A percentile compares a stretch with the other conserved stretches of the same genome.
Conservation (phyloP, 1,284 basidiomycete genomes). For the Apiotrichum porosum region DNA sequence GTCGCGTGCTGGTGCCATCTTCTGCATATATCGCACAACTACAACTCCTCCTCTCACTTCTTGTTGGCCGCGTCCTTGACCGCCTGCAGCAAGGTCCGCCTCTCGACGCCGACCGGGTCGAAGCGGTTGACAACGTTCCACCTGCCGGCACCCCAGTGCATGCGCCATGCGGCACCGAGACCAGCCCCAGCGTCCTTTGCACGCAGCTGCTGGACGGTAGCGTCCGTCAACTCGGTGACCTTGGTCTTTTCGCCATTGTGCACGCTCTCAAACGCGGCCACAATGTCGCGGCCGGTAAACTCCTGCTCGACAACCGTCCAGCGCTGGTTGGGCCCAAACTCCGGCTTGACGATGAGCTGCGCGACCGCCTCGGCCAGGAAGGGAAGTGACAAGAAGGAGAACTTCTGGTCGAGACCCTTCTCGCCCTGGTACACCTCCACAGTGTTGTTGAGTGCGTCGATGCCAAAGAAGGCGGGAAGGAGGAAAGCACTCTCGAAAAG, state of each 20-base stretch:
- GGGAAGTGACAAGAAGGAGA: background rate
- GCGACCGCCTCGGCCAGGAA: conserved; percentile 6
- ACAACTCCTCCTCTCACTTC: too few relatives aligned
- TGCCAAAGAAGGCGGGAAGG: background rate
- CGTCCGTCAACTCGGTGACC: background rate
- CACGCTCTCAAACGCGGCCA: background rate
- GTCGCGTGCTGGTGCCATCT: too few relatives aligned
- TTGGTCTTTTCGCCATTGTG: conserved; percentile 1
- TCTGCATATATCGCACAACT: too few relatives aligned
- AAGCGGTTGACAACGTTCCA: conserved; percentile 3
- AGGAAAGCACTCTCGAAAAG: background rate
- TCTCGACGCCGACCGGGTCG: background rate
- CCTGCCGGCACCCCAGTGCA: conserved; percentile 10
- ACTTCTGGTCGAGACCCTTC: background rate
- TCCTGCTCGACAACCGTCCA: conserved; percentile 7
- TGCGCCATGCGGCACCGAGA: conserved; percentile 8
- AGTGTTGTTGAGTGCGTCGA: background rate
- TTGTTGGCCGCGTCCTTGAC: background rate
- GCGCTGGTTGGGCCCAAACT: conserved; percentile 1
- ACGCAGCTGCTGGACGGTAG: background rate
- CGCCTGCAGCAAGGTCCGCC: conserved; percentile 1
- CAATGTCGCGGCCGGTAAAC: conserved; percentile 7
- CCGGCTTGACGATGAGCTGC: conserved; percentile 1
- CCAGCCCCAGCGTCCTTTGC: background rate
- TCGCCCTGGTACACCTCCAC: background rate